A percentile compares a stretch with the other conserved stretches of the same genome.
These are phyloP conservation scores for Chalciporus pseudorubinellus DNA, from an alignment of 768 basidiomycete species.

Conservation along the genomic window DNA sequence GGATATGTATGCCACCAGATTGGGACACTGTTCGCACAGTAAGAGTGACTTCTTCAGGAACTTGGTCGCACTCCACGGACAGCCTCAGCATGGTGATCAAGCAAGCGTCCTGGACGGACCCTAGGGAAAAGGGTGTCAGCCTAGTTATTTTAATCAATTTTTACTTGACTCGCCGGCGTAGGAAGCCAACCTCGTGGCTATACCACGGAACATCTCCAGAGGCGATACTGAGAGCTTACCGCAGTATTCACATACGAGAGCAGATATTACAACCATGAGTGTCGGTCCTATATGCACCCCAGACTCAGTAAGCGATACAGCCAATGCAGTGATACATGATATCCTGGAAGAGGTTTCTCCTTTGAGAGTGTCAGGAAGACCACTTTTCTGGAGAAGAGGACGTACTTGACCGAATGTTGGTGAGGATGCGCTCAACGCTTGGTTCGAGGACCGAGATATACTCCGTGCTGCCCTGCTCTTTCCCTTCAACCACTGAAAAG, in stretches of 20 bases:
- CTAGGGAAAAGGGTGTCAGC: conserved; percentile 34
- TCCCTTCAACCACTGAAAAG: conserved; percentile 39
- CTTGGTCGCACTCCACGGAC: conserved; percentile 52
- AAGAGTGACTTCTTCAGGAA: conserved; percentile 45
- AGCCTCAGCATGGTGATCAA: conserved; percentile 71
- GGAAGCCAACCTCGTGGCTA: conserved; percentile 39
- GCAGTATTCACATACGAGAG: conserved; percentile 63
- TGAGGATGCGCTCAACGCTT: conserved; percentile 55
- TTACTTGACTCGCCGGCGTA: conserved; percentile 43
- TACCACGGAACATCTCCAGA: conserved; percentile 43
- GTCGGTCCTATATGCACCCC: conserved; percentile 50
- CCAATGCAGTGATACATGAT: conserved; percentile 42
- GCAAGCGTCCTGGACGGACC: conserved; percentile 69
- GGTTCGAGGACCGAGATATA: conserved; percentile 49
- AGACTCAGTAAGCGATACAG: conserved; percentile 43
- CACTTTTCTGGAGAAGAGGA: neutral
- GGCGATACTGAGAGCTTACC: conserved; percentile 51
- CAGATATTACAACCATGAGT: conserved; percentile 62
- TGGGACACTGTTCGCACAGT: conserved; percentile 44
- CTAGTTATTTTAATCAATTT: conserved; percentile 8
- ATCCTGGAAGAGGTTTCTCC: conserved; percentile 41
- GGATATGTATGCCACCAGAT: conserved; percentile 52
- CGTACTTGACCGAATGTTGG: conserved; percentile 50
- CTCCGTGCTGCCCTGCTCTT: conserved; percentile 23
- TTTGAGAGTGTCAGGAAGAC: conserved; percentile 25